phyloP scores from a whole-genome alignment of 192 early-diverging fungal species.

The Gonapodya prolifera region DNA sequence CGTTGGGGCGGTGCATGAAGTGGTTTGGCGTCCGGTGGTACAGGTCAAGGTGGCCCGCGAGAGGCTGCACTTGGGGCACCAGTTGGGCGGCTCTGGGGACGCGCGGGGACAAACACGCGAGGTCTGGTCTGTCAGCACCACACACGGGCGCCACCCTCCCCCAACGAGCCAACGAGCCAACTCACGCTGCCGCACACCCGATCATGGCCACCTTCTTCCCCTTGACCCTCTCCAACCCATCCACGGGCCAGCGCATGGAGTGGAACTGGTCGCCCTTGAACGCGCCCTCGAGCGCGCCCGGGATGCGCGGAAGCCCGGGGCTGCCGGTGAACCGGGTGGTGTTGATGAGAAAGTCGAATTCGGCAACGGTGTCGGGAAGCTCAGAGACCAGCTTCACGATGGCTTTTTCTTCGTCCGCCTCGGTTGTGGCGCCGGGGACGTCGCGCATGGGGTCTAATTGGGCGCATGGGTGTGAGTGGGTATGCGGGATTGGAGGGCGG shows the following conservation, averaged over 20 bases:
- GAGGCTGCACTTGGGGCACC: neutral
- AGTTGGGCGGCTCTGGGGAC: neutral
- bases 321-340: slow-evolving; percentile 5
- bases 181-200: slow-evolving; percentile 3
- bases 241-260: neutral
- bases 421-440: slow-evolving; percentile 1
- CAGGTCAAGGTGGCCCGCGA: neutral
- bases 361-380: neutral
- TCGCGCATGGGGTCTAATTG: neutral
- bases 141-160: too few species aligned
- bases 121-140: neutral
- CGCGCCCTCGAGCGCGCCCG: slow-evolving; percentile 3
- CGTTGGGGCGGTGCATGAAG: slow-evolving; percentile 8
- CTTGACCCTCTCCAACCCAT: slow-evolving; percentile 4
- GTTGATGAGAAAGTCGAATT: slow-evolving; percentile 4
- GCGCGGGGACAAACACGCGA: neutral
- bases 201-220: slow-evolving; percentile 6
- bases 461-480: too few species aligned
- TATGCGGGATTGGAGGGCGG: neutral
- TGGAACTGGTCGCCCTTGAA: slow-evolving; percentile 6
- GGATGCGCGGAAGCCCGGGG: slow-evolving; percentile 1
- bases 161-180: neutral
- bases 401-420: slow-evolving; percentile 1
- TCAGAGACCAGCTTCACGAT: neutral
- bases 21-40: slow-evolving; percentile 6